phyloP scores from a whole-genome alignment of 2,329 filamentous ascomycete genomes.

The Plenodomus biglobosus region DNA sequence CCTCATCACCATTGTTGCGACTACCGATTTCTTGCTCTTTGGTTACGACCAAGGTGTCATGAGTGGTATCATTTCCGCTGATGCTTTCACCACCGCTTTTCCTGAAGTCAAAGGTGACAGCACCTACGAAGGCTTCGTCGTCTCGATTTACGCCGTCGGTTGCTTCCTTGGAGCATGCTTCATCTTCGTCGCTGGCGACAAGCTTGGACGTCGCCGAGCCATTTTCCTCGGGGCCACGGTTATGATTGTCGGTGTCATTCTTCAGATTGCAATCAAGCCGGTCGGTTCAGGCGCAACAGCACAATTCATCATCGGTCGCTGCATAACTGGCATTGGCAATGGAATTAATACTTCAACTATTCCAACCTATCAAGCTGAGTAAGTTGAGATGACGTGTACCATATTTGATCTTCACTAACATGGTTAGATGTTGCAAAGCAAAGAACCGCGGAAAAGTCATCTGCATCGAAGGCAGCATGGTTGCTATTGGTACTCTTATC shows the following conservation, averaged over 20 bases:
- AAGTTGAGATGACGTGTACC: not conserved
- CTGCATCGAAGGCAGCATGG: conserved; percentile 57
- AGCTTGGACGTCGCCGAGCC: conserved; percentile 46
- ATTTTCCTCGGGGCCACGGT: conserved; percentile 47
- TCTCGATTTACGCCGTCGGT: conserved; percentile 56
- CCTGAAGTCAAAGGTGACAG: conserved; percentile 43
- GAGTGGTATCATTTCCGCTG: conserved; percentile 46
- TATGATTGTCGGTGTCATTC: conserved; percentile 47
- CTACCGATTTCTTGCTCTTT: conserved; percentile 52
- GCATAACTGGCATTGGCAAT: conserved; percentile 56
- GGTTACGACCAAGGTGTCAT: conserved; percentile 52
- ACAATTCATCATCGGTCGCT: conserved; percentile 56
- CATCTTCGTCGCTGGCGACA: conserved; percentile 44
- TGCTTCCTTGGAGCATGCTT: conserved; percentile 47
- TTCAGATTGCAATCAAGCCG: conserved; percentile 40
- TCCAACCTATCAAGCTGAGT: conserved; percentile 57
- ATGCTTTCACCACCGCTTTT: conserved; percentile 39
- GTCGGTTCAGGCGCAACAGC: conserved; percentile 40
- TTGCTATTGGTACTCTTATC: conserved; percentile 53
- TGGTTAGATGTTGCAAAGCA: conserved; percentile 46
- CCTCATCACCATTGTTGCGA: conserved; percentile 47
- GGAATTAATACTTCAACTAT: conserved; percentile 59
- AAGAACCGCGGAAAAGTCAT: conserved; percentile 62
- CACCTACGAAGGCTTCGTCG: conserved; percentile 50
- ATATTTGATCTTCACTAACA: conserved; percentile 1